Conservation (phyloP, 1,284 basidiomycete species). For the Sanghuangporus sanghuang region DNA sequence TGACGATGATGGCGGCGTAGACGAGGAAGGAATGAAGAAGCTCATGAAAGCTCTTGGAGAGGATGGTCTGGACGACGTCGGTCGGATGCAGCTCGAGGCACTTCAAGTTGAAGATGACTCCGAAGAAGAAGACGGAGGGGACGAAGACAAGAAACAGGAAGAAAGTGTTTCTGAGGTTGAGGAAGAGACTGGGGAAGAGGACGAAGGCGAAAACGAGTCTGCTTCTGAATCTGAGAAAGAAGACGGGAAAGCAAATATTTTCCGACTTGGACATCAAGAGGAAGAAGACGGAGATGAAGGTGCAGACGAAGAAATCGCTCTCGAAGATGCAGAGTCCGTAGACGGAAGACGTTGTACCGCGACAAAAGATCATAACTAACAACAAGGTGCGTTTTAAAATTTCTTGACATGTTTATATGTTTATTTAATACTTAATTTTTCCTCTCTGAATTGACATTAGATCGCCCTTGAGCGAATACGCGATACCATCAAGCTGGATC, state of each 20-base stretch:
- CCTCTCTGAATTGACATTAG: slow-evolving; percentile 33
- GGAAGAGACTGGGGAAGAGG: slow-evolving; percentile 30
- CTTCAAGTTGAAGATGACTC: slow-evolving; percentile 28
- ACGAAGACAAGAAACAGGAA: slow-evolving; percentile 16
- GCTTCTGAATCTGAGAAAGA: slow-evolving; percentile 27
- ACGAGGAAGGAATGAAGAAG: slow-evolving; percentile 60
- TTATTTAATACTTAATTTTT: neutral
- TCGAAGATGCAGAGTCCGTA: slow-evolving; percentile 70
- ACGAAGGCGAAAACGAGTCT: slow-evolving; percentile 21
- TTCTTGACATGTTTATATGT: neutral
- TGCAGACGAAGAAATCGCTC: slow-evolving; percentile 43
- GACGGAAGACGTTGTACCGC: slow-evolving; percentile 76
- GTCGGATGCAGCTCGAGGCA: slow-evolving; percentile 43
- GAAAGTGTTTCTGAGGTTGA: slow-evolving; percentile 25
- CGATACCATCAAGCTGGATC: slow-evolving; percentile 72
- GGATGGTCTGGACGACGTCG: slow-evolving; percentile 61
- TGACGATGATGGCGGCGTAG: slow-evolving; percentile 55
- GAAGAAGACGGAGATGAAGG: slow-evolving; percentile 30
- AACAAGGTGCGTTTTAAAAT: slow-evolving; percentile 54
- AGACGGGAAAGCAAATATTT: slow-evolving; percentile 23
- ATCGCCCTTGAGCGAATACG: slow-evolving; percentile 78
- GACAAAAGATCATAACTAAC: slow-evolving; percentile 79
- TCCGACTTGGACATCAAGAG: slow-evolving; percentile 24
- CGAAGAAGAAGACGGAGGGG: slow-evolving; percentile 23
- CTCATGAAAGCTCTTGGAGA: slow-evolving; percentile 65